Conservation (phyloP, 2,329 filamentous ascomycete species). For the Coniochaeta sp. region DNA sequence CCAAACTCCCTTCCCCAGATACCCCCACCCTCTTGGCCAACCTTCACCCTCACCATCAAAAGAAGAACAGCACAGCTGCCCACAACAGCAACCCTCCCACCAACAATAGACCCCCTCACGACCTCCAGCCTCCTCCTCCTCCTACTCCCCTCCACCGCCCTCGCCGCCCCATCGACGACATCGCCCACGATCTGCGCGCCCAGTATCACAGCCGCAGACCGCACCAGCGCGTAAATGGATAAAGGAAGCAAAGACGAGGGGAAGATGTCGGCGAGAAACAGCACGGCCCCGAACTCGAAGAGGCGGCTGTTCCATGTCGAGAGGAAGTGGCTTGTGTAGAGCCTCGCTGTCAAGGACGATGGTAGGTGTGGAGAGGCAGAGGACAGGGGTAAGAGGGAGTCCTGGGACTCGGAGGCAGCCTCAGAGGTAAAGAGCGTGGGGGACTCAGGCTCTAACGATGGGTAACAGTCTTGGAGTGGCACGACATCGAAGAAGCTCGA, state of each 20-base stretch:
- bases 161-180: constrained; percentile 43
- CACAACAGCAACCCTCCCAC: constrained; percentile 36
- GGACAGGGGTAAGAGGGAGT: neutral
- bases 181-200: constrained; percentile 52
- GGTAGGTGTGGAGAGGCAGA: neutral
- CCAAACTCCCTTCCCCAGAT: constrained; percentile 16
- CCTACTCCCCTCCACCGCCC: constrained; percentile 15
- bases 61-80: constrained; percentile 38
- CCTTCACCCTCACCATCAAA: neutral
- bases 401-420: neutral
- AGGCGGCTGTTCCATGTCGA: constrained; percentile 59
- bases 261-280: constrained; percentile 50
- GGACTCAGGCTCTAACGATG: neutral
- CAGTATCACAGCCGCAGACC: constrained; percentile 49
- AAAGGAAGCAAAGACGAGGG: constrained; percentile 56
- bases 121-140: constrained; percentile 39
- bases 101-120: constrained; percentile 42
- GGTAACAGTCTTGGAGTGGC: no score
- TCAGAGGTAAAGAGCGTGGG: neutral
- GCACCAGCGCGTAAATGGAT: constrained; percentile 61
- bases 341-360: constrained; percentile 14
- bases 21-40: constrained; percentile 2
- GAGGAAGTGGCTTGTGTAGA: constrained; percentile 54
- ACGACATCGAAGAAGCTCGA: no score
- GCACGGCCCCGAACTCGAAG: constrained; percentile 56